Conservation (phyloP, 106 monocot genomes). For the Gastrodia elata region DNA sequence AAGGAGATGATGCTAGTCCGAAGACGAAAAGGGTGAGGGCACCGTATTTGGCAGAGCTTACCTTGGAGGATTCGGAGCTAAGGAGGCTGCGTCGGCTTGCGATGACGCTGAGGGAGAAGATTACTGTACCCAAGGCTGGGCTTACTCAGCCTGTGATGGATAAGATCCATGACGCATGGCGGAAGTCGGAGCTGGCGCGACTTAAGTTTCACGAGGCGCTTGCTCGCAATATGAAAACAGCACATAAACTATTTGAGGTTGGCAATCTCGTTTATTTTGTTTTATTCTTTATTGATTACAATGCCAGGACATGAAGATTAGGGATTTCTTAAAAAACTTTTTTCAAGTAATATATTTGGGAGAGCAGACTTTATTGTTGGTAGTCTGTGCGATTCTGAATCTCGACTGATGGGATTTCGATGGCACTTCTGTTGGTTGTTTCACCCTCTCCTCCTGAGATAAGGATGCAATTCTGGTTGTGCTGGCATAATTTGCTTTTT, state of each 20-base stretch:
- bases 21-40: constrained; percentile 67
- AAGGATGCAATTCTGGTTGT: not conserved
- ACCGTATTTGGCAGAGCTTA: constrained; percentile 85
- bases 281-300: not conserved
- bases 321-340: not conserved
- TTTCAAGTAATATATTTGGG: not conserved
- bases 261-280: constrained; percentile 5
- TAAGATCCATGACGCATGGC: constrained; percentile 80
- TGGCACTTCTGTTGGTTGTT: not conserved
- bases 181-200: constrained; percentile 75
- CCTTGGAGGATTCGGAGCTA: constrained; percentile 78
- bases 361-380: not conserved
- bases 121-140: constrained; percentile 83
- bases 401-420: not conserved
- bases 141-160: constrained; percentile 64
- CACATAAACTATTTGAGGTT: constrained; percentile 95
- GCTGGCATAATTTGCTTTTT: not conserved
- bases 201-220: constrained; percentile 86
- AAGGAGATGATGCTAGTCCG: constrained; percentile 13
- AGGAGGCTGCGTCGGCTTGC: constrained; percentile 63
- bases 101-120: constrained; percentile 69
- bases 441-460: not conserved
- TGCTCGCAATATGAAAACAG: constrained; percentile 92
- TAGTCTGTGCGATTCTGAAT: not conserved
- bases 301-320: not conserved